Base-by-base conservation (phyloP, 352 stramenopile species). In the Globisporangium nagaii region DNA sequence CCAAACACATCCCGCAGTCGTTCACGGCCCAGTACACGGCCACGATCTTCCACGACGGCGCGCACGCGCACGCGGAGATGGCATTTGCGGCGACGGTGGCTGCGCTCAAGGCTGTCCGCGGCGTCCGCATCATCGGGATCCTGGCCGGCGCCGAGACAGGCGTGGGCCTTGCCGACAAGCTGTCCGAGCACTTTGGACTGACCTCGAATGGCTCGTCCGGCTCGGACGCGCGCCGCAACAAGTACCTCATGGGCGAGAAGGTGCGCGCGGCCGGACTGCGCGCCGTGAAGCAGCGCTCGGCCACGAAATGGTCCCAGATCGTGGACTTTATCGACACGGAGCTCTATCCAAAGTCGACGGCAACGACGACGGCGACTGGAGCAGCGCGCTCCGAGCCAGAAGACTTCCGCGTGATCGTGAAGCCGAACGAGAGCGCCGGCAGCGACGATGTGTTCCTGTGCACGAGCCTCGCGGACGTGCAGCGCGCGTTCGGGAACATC, bases 361-460 rank as follows among this genome's bases (percentile, higher is more conserved):
- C n/a, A n/a, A n/a, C n/a, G n/a, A n/a, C n/a, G n/a, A n/a, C n/a
- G n/a, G n/a, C n/a, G n/a, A n/a, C n/a, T n/a, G n/a, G n/a, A n/a
- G n/a, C n/a, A n/a, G n/a, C n/a, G n/a, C n/a, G n/a, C n/a, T n/a
- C n/a, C n/a, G n/a, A n/a, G n/a, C n/a, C n/a, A n/a, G n/a, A n/a
- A n/a, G n/a, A n/a, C n/a, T 87, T 91, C 51, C 71, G 82, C 53
- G 84, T 92, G 34, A 93, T 96, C 53, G 79, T 98, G 25, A 98
- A 99, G 66, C 95, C 94, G 17, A 87, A 93, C 7, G 88, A 98
- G 62, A 97, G 82, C 36, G 96, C 96, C 0, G 95, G 94, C 20
- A 93, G 75, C 42, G 95, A 98, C 71, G 95, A 97, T 45, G 95
- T 98, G 9, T 96, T 85, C 63, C 70, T 98, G 4, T 98, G 93